Conservation (phyloP, 176 grass and related monocot species). For the Cenchrus americanus region DNA sequence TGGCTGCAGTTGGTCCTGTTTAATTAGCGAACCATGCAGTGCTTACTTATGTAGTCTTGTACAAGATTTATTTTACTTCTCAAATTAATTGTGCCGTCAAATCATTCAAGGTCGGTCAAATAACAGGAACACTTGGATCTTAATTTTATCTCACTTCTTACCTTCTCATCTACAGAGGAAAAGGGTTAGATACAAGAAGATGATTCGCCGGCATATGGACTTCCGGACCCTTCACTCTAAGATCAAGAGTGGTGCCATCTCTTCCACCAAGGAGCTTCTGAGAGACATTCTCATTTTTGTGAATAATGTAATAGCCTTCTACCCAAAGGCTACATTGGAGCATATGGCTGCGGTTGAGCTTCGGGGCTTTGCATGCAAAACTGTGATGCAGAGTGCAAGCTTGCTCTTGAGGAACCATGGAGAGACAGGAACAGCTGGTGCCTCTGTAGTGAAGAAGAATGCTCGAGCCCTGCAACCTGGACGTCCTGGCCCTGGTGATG, state of each 20-base stretch:
- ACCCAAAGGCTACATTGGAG: conserved; percentile 69
- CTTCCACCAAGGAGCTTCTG: conserved; percentile 72
- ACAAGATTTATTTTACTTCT: conserved; percentile 12
- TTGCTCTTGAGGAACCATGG: conserved; percentile 7
- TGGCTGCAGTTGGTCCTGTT: background rate
- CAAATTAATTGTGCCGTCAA: background rate
- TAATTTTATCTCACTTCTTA: conserved; percentile 29
- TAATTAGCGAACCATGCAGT: background rate
- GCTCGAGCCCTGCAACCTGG: conserved; percentile 18
- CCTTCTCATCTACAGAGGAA: conserved; percentile 48
- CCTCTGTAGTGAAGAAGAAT: conserved; percentile 40
- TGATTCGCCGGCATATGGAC: conserved; percentile 84
- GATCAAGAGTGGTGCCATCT: conserved; percentile 71
- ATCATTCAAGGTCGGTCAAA: conserved; percentile 33
- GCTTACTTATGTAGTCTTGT: background rate
- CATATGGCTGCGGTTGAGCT: conserved; percentile 71
- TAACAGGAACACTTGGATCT: conserved; percentile 3
- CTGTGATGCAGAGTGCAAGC: conserved; percentile 49
- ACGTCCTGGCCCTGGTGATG: conserved; percentile 37
- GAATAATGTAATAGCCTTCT: conserved; percentile 74
- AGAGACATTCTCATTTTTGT: conserved; percentile 80
- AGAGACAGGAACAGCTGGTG: background rate
- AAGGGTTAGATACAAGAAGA: conserved; percentile 74
- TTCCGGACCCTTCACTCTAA: conserved; percentile 69
- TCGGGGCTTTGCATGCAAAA: conserved; percentile 53